phyloP scores from a whole-genome alignment of 2,329 filamentous ascomycete species.

The Davidsoniella australis region DNA sequence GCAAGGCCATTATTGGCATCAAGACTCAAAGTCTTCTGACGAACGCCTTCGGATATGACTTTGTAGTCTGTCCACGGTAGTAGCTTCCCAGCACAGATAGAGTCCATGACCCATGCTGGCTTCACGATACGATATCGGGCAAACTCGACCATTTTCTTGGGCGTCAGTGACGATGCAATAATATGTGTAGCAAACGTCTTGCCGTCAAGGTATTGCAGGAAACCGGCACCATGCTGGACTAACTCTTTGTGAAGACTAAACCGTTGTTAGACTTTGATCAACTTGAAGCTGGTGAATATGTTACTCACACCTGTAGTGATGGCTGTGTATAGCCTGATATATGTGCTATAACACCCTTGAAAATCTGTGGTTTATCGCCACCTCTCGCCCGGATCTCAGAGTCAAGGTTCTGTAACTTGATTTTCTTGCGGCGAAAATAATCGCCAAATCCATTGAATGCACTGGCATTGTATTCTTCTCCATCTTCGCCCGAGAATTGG shows the following conservation, averaged over 20 bases:
- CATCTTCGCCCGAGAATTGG: slow-evolving; percentile 61
- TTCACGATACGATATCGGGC: slow-evolving; percentile 79
- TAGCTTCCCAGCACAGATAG: slow-evolving; percentile 61
- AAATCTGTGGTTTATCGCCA: slow-evolving; percentile 61
- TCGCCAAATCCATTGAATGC: slow-evolving; percentile 79
- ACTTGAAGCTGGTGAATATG: not conserved
- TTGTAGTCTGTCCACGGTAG: slow-evolving; percentile 77
- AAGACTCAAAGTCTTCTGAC: slow-evolving; percentile 58
- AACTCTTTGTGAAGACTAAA: slow-evolving; percentile 59
- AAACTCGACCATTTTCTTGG: slow-evolving; percentile 86
- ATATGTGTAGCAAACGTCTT: slow-evolving; percentile 96
- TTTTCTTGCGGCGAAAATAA: slow-evolving; percentile 89
- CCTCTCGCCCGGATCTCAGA: slow-evolving; percentile 56
- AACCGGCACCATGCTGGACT: slow-evolving; percentile 84
- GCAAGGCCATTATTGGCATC: slow-evolving; percentile 39
- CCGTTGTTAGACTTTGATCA: slow-evolving; percentile 1
- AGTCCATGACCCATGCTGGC: slow-evolving; percentile 87
- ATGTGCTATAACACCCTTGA: slow-evolving; percentile 78
- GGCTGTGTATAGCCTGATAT: slow-evolving; percentile 95
- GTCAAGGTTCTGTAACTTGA: slow-evolving; percentile 92
- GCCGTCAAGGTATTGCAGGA: slow-evolving; percentile 83
- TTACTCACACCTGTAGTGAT: slow-evolving; percentile 53
- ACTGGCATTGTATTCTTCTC: slow-evolving; percentile 81
- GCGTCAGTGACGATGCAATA: slow-evolving; percentile 75
- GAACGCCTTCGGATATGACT: slow-evolving; percentile 66